Base-by-base conservation (phyloP, 2,329 filamentous ascomycete genomes). In the Penicillium italicum region DNA sequence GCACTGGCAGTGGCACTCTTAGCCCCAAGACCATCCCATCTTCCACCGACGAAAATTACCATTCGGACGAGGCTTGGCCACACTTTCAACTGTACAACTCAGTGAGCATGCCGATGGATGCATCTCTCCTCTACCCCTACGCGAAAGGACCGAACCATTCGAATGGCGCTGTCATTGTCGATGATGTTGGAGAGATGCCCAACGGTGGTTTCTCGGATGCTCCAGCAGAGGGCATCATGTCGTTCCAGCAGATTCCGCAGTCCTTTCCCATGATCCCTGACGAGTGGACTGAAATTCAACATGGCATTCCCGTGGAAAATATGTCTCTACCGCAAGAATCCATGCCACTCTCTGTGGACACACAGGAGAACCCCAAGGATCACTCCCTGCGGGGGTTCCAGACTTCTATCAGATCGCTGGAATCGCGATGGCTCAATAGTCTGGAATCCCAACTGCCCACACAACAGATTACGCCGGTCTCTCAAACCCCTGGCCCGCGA, bases 1-100 rank as follows among this genome's bases (percentile, higher is more conserved):
- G 69, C 9, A 70, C 67, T 22, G 62, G 65, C 42, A 72, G 71
- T 47, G 68, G 69, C 45, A 73, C 72, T 7, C 65, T 75, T 46
- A 74, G 72, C 57, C 72, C 72, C 33, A 63, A 65, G 47, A 74
- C 72, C 4, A 58, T 74, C 26, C 70, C 71, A 22, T 72, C 68
- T 16, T 72, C 72, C 18, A 62, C 69, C 47, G 72, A 75, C 53
- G 72, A 74, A 49, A 71, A 72, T 57, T 72, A 70, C 42, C 72
- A 72, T 34, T 53, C 67, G 40, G 72, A 74, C 53, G 71, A 74
- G 53, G 63, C 67, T 50, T 75, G 72, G 72, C 67, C 71, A 26
- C 71, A 71, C 8, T 72, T 72, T 36, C 72, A 72, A 31, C 58
- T 75, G 10, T 66, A 71, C 62, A 70, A 72, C 58, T 58, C 69